Base-by-base conservation (phyloP, 1,139 yeast species). In the Wickerhamomyces sp. region DNA sequence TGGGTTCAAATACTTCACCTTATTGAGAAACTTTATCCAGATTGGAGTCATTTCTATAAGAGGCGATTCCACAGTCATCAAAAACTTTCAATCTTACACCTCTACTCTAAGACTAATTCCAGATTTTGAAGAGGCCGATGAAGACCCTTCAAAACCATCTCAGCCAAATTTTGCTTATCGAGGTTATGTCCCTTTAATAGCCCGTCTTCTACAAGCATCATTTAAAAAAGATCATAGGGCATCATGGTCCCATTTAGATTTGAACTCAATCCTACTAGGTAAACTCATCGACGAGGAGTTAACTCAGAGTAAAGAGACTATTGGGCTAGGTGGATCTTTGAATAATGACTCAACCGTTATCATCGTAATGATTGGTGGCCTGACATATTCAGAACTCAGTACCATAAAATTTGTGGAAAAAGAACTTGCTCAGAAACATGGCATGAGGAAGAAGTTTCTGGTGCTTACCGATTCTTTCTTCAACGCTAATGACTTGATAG, bases 351-450 rank as follows among this genome's bases (percentile, higher is more conserved):
- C 63, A 58, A 25, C 67, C 69, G 55, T 75, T 37, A 70, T 82
- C 27, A 63, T 84, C 24, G 63, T 76, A 4, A 54, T 75, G 41
- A 58, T 87, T 31, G 96, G 96, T 8, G 96, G 96, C 0, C 65
- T 86, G n/a, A 84, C 95, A 0, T 74, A 83, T 55, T 74, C 88
- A 13, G 96, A 87, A 57, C 65, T 86, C 12, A 72, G 87, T 12
- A 79, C 88, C 16, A 67, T 86, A 40, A 67, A 81, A 51, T 71
- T 70, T 41, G 63, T 83, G 24, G 76, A 81, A 39, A 61, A 64
- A 38, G 62, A 64, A 39, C 56, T 70, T 31, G 61, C 63, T 39
- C 49, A 52, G 22, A 45, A 52, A 20, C 33, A 33, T 17, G 68
- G 69, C 2, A 55, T 61, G 34, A 54, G 61, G 21, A 73, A 73